Evolutionary conservation across 164 flowering plant species (phyloP), one percentile per base, ranked within the genome.

Genomic region (Nelumbo lutea): DNA sequence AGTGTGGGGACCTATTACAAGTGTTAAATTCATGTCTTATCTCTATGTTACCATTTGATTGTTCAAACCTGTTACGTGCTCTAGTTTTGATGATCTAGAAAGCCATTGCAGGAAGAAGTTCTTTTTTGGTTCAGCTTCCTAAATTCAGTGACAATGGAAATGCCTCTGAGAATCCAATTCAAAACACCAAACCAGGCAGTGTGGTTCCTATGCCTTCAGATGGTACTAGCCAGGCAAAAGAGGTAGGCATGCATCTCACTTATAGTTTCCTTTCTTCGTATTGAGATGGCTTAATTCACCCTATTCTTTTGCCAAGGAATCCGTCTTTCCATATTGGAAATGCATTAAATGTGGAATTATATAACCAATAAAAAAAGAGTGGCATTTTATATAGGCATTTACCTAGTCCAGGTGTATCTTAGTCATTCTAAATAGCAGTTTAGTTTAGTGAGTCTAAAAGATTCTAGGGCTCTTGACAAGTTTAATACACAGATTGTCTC

Each of bases 161-260:
- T 63, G 66, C 61, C 68, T 59, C 80, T 67, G 82, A 68, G 62
- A 79, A 67, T 62, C 73, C 76, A 50, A 59, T n/a, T 59, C 81
- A 61, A 5, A 62, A 62, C 69, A 13, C 67, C 58, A 84, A 66
- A 65, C 69, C 82, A 27, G 63, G 55, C 44, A 75, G 71, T 71
- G 81, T 82, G 70, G 84, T 79, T 81, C 91, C 90, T 9, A 55
- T 83, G 62, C 82, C 86, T 70, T 70, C 80, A 39, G 67, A 59
- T 67, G 79, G 81, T 63, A 59, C 59, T 55, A 61, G 73, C 53
- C 72, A 67, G 56, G 73, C 59, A 52, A 71, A 69, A 27, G 80
- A 63, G 81, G 91, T 86, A 70, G 61, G 73, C 46, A 43, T 55
- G 44, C 38, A 51, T 59, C 42, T 39, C 58, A 9, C 42, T 15